phyloP scores from a whole-genome alignment of 2,329 filamentous ascomycete species.

The Stachybotrys elegans region DNA sequence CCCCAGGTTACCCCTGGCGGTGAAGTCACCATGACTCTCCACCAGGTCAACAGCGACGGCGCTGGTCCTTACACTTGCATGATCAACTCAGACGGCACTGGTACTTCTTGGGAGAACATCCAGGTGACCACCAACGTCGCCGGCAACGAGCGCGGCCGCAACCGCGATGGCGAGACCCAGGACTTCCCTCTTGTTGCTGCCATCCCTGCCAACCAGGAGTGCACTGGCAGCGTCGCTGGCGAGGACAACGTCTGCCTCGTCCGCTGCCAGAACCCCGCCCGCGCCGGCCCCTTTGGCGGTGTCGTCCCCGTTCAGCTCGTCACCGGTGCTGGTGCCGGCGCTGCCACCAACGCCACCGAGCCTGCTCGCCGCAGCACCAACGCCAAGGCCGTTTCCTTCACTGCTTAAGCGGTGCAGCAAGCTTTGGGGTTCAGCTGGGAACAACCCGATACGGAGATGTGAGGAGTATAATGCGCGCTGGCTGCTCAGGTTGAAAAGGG shows the following conservation, averaged over 20 bases:
- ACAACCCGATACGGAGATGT: too few relatives aligned
- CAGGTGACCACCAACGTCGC: slow-evolving; percentile 39
- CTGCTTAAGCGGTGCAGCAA: neutral
- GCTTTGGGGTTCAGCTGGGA: neutral
- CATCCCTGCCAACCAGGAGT: slow-evolving; percentile 50
- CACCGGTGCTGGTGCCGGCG: slow-evolving; percentile 11
- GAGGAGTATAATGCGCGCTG: too few relatives aligned
- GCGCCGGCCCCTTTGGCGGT: slow-evolving; percentile 58
- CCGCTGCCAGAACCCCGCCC: slow-evolving; percentile 55
- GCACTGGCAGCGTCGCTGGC: slow-evolving; percentile 56
- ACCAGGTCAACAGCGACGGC: slow-evolving; percentile 17
- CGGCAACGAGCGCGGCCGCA: slow-evolving; percentile 28
- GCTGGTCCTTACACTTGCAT: slow-evolving; percentile 56
- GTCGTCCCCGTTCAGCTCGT: slow-evolving; percentile 51
- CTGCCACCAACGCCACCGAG: neutral
- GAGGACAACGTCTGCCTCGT: slow-evolving; percentile 58
- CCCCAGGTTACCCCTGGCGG: slow-evolving; percentile 57
- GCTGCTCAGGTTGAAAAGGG: neutral
- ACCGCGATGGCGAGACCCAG: slow-evolving; percentile 32
- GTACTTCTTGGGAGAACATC: slow-evolving; percentile 42
- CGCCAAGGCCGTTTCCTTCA: slow-evolving; percentile 1
- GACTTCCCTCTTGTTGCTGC: slow-evolving; percentile 51
- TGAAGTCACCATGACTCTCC: slow-evolving; percentile 52
- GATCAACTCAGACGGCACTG: slow-evolving; percentile 58
- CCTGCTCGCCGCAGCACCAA: neutral